phyloP scores from a whole-genome alignment of 257 asterid genomes.

The Solanum phureja region DNA sequence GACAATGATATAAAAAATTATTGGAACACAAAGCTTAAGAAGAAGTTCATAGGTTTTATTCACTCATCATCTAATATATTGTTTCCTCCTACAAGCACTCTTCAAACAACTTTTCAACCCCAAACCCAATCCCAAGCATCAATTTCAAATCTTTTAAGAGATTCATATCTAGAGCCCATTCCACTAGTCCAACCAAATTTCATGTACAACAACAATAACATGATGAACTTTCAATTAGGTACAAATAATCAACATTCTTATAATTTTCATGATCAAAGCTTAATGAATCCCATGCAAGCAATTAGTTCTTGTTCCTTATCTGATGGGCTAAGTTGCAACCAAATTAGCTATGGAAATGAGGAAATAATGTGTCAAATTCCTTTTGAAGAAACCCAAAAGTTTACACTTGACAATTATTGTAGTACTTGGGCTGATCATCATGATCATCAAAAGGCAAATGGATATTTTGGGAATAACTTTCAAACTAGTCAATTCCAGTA shows the following conservation, averaged over 20 bases:
- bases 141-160: background rate
- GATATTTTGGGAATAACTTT: background rate
- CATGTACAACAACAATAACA: background rate
- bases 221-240: background rate
- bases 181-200: background rate
- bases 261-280: background rate
- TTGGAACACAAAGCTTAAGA: slow-evolving; percentile 18
- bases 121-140: too few species aligned
- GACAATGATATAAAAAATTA: slow-evolving; percentile 15
- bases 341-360: background rate
- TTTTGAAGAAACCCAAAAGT: background rate
- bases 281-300: background rate
- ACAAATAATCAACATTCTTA: background rate
- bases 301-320: background rate
- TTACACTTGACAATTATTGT: background rate
- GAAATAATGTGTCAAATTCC: background rate
- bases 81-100: background rate
- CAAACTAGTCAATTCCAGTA: background rate
- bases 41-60: background rate
- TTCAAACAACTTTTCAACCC: background rate
- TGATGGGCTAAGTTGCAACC: slow-evolving; percentile 2
- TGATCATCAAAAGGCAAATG: background rate
- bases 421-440: background rate
- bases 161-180: background rate
- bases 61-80: background rate